Evolutionary conservation across 1,284 basidiomycete species (phyloP).

Genomic region (Stygiomarasmius scandens): DNA sequence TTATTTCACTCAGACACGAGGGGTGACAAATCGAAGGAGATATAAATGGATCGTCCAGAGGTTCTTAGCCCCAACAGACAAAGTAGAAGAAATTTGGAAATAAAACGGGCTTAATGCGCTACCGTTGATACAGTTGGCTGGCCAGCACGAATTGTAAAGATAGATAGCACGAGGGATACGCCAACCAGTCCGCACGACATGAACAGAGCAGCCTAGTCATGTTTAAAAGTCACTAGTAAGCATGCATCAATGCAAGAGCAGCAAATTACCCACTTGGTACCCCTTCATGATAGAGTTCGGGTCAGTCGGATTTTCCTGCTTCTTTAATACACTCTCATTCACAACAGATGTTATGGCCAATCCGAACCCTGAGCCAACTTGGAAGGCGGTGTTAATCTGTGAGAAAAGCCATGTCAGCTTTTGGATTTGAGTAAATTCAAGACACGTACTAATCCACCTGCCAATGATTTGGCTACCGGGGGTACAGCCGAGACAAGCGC

Average conservation of each 20-base stretch:
- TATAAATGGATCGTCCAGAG: too few species aligned
- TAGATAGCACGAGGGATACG: neutral
- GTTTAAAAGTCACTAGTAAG: neutral
- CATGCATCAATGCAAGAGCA: neutral
- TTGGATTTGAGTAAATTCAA: too few species aligned
- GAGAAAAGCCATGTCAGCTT: neutral
- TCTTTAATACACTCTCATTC: conserved; percentile 7
- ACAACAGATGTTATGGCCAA: conserved; percentile 9
- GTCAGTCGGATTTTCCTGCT: neutral
- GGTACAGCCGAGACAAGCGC: conserved; percentile 16
- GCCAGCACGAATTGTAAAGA: neutral
- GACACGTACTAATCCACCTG: conserved; percentile 13
- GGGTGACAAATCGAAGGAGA: too few species aligned
- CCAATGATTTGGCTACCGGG: conserved; percentile 12
- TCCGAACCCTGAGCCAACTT: conserved; percentile 6
- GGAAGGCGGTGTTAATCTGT: conserved; percentile 8
- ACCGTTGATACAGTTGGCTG: conserved; percentile 1
- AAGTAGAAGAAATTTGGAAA: too few species aligned
- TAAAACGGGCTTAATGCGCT: too few species aligned
- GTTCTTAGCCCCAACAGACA: too few species aligned
- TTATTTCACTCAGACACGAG: too few species aligned
- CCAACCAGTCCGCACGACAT: conserved; percentile 4
- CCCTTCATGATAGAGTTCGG: conserved; percentile 8
- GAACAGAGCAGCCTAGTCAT: conserved; percentile 4
- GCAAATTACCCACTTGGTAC: neutral